phyloP scores from a whole-genome alignment of 202 grass and related monocot species.

The Carex sylvatica region DNA sequence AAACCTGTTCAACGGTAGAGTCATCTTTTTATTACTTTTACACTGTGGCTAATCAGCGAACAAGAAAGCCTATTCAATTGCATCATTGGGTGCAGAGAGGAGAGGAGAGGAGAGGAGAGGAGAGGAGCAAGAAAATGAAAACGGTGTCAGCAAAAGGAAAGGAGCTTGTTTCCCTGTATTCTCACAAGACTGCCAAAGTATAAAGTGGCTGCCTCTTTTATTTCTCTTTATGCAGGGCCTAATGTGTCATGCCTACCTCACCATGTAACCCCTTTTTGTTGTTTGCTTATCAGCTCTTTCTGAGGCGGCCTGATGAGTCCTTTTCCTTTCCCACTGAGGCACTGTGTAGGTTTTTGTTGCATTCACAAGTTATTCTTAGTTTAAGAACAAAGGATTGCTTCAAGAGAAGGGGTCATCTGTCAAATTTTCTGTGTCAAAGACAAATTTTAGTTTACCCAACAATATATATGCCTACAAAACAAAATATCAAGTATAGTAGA shows the following conservation, averaged over 20 bases:
- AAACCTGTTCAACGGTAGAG: slow-evolving; percentile 1
- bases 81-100: slow-evolving; percentile 25
- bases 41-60: slow-evolving; percentile 4
- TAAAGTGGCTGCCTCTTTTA: slow-evolving; percentile 18
- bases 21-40: neutral
- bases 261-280: slow-evolving; percentile 9
- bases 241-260: slow-evolving; percentile 28
- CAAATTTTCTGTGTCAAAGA: neutral
- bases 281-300: slow-evolving; percentile 1
- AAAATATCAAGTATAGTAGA: neutral
- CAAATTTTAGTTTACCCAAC: neutral
- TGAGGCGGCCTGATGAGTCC: neutral
- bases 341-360: neutral
- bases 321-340: neutral
- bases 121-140: neutral
- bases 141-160: slow-evolving; percentile 26
- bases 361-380: neutral
- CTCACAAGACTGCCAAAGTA: slow-evolving; percentile 28
- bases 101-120: neutral
- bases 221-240: slow-evolving; percentile 14
- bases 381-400: neutral
- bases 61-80: slow-evolving; percentile 17
- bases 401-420: neutral
- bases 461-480: no score
- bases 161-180: slow-evolving; percentile 22